Conservation (phyloP, 140 eudicot genomes). For the Stevia rebaudiana region DNA sequence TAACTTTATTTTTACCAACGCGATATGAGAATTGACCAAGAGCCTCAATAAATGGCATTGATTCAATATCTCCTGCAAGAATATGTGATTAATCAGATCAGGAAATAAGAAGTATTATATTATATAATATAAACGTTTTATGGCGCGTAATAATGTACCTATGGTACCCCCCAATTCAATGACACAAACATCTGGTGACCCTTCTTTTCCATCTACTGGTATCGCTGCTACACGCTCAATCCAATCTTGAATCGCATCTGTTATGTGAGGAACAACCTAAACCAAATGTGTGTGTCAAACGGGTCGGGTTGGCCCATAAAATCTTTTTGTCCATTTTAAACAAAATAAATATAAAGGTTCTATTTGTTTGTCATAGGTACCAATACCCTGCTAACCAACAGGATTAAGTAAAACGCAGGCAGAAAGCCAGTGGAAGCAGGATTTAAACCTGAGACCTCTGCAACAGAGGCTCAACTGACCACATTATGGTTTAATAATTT, state of each 20-base stretch:
- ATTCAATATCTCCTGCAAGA: conserved; percentile 80
- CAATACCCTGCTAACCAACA: too few relatives aligned
- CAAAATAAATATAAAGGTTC: not conserved
- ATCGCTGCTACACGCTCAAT: conserved; percentile 81
- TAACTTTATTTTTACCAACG: conserved; percentile 49
- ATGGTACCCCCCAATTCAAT: conserved; percentile 97
- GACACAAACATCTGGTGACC: conserved; percentile 95
- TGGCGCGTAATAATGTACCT: conserved; percentile 36
- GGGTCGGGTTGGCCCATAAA: not conserved
- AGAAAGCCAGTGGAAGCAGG: not conserved
- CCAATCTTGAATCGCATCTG: conserved; percentile 98
- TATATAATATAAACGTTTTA: not conserved
- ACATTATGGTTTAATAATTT: not conserved
- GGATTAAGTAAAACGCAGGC: too few relatives aligned
- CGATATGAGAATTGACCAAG: conserved; percentile 92
- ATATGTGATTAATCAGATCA: not conserved
- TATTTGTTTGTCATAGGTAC: too few relatives aligned
- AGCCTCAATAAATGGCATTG: conserved; percentile 96
- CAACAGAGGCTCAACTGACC: not conserved
- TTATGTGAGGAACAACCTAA: conserved; percentile 94
- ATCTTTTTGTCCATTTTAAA: not conserved
- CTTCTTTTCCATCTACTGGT: conserved; percentile 93
- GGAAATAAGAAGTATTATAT: not conserved
- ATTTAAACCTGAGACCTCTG: not conserved
- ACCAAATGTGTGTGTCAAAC: not conserved